These are phyloP conservation scores for Phalaenopsis equestris DNA, from an alignment of 106 monocot genomes.

Conservation along the genomic window DNA sequence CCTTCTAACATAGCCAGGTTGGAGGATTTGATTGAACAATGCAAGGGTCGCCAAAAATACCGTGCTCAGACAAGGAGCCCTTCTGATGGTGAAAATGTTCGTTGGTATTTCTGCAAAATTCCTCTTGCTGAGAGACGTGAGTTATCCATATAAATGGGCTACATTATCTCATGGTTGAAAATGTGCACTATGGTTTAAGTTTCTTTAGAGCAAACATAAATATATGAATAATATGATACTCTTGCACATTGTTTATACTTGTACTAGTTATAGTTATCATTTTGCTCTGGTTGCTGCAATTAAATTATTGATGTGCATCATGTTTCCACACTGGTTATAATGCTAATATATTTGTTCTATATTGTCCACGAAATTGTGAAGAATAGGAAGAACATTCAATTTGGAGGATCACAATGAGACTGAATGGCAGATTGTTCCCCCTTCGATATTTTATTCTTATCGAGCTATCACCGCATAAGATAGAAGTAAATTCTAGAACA, in stretches of 20 bases:
- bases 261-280: not conserved
- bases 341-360: not conserved
- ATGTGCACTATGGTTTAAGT: not conserved
- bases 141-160: not conserved
- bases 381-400: not conserved
- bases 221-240: not conserved
- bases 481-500: not conserved
- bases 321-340: not conserved
- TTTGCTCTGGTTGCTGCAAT: not conserved
- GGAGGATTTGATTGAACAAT: slow-evolving; percentile 85
- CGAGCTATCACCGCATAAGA: not conserved
- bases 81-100: slow-evolving; percentile 87
- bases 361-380: not conserved
- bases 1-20: slow-evolving; percentile 88
- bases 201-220: not conserved
- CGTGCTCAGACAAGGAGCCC: slow-evolving; percentile 70
- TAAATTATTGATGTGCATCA: not conserved
- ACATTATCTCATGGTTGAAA: not conserved
- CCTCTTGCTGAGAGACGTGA: slow-evolving; percentile 64
- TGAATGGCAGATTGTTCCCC: not conserved
- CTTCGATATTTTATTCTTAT: not conserved
- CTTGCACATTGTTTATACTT: not conserved
- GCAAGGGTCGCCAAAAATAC: slow-evolving; percentile 69
- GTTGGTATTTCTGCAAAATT: slow-evolving; percentile 96
- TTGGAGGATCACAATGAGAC: not conserved